Evolutionary conservation across 768 basidiomycete genomes (phyloP).

Genomic region (Pisolithus albus): DNA sequence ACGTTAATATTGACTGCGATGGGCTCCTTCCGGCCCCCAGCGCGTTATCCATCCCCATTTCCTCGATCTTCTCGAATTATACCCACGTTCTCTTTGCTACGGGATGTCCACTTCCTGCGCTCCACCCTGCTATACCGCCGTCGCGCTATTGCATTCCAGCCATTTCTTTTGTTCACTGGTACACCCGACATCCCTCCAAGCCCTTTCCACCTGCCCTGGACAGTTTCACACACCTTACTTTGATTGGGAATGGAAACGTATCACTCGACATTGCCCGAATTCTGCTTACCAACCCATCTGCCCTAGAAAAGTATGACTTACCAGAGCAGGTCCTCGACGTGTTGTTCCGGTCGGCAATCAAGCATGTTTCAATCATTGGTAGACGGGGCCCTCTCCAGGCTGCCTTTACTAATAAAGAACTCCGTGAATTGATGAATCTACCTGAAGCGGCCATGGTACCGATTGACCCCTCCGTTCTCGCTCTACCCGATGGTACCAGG

Average conservation of each 20-base stretch:
- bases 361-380: conserved; percentile 77
- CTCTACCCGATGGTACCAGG: conserved; percentile 25
- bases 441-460: conserved; percentile 64
- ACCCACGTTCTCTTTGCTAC: conserved; percentile 83
- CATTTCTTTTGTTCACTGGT: conserved; percentile 88
- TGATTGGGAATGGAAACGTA: conserved; percentile 95
- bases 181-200: conserved; percentile 82
- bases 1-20: conserved; percentile 54
- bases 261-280: conserved; percentile 89
- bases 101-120: conserved; percentile 65
- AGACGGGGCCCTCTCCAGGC: conserved; percentile 85
- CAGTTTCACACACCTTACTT: conserved; percentile 59
- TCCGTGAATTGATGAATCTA: conserved; percentile 72
- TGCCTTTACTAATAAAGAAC: conserved; percentile 88
- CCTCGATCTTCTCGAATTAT: conserved; percentile 62
- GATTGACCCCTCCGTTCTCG: conserved; percentile 41
- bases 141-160: conserved; percentile 58
- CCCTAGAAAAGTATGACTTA: conserved; percentile 68
- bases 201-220: conserved; percentile 59
- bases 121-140: conserved; percentile 48
- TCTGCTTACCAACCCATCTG: conserved; percentile 62
- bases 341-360: conserved; percentile 53
- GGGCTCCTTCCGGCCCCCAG: conserved; percentile 39
- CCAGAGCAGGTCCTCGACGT: conserved; percentile 67
- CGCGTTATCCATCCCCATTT: conserved; percentile 51